Percentiles rank a stretch among this genome's conserved stretches.
Evolutionary conservation across 352 stramenopile genomes (phyloP).

Genomic region (Plasmopara viticola): DNA sequence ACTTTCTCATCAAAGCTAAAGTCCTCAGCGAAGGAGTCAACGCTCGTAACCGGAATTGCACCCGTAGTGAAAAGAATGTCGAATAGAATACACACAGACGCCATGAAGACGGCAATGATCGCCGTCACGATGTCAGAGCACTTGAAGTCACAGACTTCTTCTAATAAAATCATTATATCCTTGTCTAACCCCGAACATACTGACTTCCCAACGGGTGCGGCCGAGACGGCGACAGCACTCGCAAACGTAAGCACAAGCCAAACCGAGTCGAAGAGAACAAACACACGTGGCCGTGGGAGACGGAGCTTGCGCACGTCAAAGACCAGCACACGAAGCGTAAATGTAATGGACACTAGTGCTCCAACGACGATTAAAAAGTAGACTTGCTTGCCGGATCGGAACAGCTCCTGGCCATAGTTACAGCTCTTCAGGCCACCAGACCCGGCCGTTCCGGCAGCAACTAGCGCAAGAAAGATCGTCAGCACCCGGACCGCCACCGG

Average conservation of each 20-base stretch:
- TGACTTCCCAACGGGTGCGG: slow-evolving; percentile 43
- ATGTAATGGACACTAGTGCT: slow-evolving; percentile 29
- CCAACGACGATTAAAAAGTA: slow-evolving; percentile 50
- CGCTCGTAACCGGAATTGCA: slow-evolving; percentile 22
- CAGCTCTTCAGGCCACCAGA: slow-evolving; percentile 46
- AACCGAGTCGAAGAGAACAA: slow-evolving; percentile 42
- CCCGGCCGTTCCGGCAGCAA: slow-evolving; percentile 32
- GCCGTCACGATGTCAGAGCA: slow-evolving; percentile 52
- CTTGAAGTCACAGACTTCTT: slow-evolving; percentile 59
- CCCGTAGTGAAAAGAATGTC: slow-evolving; percentile 48
- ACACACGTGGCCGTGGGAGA: slow-evolving; percentile 28
- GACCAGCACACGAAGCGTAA: slow-evolving; percentile 32
- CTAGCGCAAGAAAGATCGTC: slow-evolving; percentile 37
- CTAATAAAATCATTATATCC: slow-evolving; percentile 38
- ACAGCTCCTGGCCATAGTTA: slow-evolving; percentile 40
- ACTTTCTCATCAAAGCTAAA: slow-evolving; percentile 41
- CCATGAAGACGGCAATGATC: slow-evolving; percentile 46
- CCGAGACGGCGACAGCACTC: slow-evolving; percentile 40
- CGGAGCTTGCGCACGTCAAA: slow-evolving; percentile 56
- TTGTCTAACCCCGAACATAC: slow-evolving; percentile 45
- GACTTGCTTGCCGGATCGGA: slow-evolving; percentile 44
- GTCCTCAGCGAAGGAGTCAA: slow-evolving; percentile 26
- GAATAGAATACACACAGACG: slow-evolving; percentile 46
- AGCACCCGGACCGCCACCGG: slow-evolving; percentile 34
- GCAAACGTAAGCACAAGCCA: slow-evolving; percentile 59